Conservation (phyloP, 495 filamentous ascomycete genomes). For the Penicillium manginii region DNA sequence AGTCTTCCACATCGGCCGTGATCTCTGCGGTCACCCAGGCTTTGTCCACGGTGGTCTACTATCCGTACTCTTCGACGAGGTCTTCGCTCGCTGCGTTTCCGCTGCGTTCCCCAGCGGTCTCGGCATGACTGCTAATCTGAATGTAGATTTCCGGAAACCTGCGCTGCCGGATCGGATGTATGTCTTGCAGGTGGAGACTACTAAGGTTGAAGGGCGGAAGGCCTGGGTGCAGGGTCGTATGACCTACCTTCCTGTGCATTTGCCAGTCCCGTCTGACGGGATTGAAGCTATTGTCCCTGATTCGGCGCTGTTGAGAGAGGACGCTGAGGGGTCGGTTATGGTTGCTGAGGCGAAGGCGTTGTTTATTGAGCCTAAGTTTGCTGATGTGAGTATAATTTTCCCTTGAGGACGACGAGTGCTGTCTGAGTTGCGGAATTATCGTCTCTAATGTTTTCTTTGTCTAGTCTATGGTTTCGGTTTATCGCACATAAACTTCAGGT, state of each 20-base stretch:
- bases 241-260: constrained; percentile 31
- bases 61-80: constrained; percentile 45
- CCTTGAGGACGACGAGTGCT: background rate
- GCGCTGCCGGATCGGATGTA: constrained; percentile 66
- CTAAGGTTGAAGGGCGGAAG: constrained; percentile 44
- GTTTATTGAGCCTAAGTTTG: constrained; percentile 86
- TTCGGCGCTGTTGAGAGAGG: constrained; percentile 30
- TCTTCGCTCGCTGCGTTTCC: constrained; percentile 46
- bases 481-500: constrained; percentile 37
- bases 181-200: constrained; percentile 58
- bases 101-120: constrained; percentile 42
- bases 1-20: constrained; percentile 41
- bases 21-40: constrained; percentile 45
- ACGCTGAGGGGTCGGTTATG: constrained; percentile 59
- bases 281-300: constrained; percentile 10
- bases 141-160: constrained; percentile 63
- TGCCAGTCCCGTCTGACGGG: constrained; percentile 11
- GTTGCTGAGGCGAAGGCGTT: constrained; percentile 79
- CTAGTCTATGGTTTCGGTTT: constrained; percentile 46
- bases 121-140: constrained; percentile 67
- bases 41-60: constrained; percentile 47
- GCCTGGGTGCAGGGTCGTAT: constrained; percentile 46
- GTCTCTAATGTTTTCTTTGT: constrained; percentile 19
- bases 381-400: constrained; percentile 53
- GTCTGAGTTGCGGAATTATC: too few species aligned